phyloP scores from a whole-genome alignment of 2,329 filamentous ascomycete genomes.

The Pseudogymnoascus sp. region DNA sequence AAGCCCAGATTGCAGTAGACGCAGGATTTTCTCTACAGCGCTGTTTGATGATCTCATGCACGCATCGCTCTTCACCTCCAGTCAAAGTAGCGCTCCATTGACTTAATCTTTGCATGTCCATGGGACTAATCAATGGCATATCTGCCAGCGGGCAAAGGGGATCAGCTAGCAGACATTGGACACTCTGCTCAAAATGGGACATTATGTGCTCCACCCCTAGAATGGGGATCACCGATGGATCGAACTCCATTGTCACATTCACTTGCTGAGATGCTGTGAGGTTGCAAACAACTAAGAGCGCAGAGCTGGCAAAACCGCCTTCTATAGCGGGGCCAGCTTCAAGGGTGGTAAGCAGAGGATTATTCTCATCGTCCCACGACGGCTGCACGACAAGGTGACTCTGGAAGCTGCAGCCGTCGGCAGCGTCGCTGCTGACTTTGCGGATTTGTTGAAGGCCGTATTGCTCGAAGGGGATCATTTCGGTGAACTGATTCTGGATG shows the following conservation, averaged over 20 bases:
- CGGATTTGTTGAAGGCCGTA: constrained; percentile 14
- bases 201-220: neutral
- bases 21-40: constrained; percentile 12
- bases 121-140: neutral
- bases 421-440: neutral
- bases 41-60: constrained; percentile 11
- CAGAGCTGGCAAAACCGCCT: neutral
- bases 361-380: neutral
- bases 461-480: constrained; percentile 34
- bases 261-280: neutral
- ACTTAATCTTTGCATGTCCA: neutral
- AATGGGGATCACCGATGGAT: neutral
- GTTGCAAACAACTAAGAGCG: neutral
- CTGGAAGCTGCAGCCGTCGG: constrained; percentile 15
- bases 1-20: constrained; percentile 17
- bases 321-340: neutral
- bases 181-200: neutral
- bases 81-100: neutral
- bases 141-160: neutral
- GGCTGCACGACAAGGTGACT: constrained; percentile 18
- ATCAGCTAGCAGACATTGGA: neutral
- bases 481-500: constrained; percentile 38
- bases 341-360: neutral
- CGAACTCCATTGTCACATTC: neutral
- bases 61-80: neutral